Percentiles rank a stretch among this genome's conserved stretches.
Evolutionary conservation across 108 stramenopile genomes (phyloP).

Genomic region (Skeletonema costatum): DNA sequence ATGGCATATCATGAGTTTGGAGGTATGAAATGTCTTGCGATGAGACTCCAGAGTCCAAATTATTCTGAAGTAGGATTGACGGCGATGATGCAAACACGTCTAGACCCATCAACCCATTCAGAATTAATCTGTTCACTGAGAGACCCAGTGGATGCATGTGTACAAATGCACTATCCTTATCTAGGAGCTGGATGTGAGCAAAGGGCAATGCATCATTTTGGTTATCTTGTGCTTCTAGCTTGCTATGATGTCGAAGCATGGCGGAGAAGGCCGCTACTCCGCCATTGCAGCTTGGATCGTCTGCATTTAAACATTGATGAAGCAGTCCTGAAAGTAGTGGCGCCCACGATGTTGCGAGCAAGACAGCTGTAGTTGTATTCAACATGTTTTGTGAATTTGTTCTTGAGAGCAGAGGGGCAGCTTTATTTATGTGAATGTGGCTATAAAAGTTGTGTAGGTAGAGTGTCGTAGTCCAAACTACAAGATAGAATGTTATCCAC

Average conservation of each 20-base stretch:
- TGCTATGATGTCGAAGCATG: conserved; percentile 5
- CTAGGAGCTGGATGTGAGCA: conserved; percentile 1
- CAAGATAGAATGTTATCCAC: no score
- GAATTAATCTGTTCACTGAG: conserved; percentile 26
- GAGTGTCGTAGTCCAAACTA: no score
- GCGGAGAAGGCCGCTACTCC: conserved; percentile 1
- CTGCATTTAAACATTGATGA: not conserved
- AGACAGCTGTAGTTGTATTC: not conserved
- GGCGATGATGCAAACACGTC: conserved; percentile 16
- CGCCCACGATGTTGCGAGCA: conserved; percentile 12
- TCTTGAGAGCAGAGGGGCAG: no score
- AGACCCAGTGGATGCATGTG: conserved; percentile 35
- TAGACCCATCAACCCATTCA: conserved; percentile 12
- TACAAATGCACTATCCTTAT: conserved; percentile 16
- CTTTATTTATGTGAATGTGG: no score
- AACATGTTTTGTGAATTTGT: not conserved
- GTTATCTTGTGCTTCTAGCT: not conserved
- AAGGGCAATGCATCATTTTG: not conserved
- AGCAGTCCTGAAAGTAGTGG: not conserved
- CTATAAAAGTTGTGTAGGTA: no score
- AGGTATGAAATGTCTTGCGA: conserved; percentile 24
- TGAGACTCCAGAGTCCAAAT: conserved; percentile 10
- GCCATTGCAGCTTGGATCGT: not conserved
- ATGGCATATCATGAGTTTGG: conserved; percentile 19
- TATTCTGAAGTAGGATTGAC: conserved; percentile 21